Evolutionary conservation across 352 stramenopile genomes (phyloP).

Genomic region (Peronosclerospora sorghi): DNA sequence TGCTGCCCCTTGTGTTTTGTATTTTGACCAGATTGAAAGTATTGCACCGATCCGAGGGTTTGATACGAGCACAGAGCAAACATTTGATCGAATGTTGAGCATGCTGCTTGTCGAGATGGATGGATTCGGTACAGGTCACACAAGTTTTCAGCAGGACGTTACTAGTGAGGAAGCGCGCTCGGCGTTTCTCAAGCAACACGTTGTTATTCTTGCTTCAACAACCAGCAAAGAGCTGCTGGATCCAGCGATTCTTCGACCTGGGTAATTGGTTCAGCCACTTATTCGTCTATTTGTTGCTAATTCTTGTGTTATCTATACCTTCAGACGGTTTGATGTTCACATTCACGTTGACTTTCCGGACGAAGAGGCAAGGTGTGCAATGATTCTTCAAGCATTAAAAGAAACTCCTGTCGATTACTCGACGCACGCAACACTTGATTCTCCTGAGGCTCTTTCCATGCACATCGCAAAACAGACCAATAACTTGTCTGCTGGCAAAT

Average conservation of each 20-base stretch:
- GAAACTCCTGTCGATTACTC: constrained; percentile 48
- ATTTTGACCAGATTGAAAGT: constrained; percentile 89
- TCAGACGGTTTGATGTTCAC: constrained; percentile 74
- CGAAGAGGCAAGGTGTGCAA: constrained; percentile 32
- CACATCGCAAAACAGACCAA: constrained; percentile 44
- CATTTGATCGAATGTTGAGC: constrained; percentile 85
- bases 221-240: constrained; percentile 66
- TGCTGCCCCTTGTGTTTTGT: constrained; percentile 83
- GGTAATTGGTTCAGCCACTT: constrained; percentile 24
- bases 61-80: constrained; percentile 87
- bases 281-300: background rate
- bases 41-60: constrained; percentile 81
- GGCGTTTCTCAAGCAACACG: constrained; percentile 68
- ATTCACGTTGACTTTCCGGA: constrained; percentile 55
- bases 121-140: constrained; percentile 52
- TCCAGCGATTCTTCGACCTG: constrained; percentile 75
- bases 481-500: constrained; percentile 43
- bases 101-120: constrained; percentile 89
- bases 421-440: constrained; percentile 18
- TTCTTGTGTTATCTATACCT: constrained; percentile 1
- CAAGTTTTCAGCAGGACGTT: constrained; percentile 23
- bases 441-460: constrained; percentile 25
- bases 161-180: constrained; percentile 28
- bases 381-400: constrained; percentile 39
- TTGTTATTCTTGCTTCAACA: constrained; percentile 80